phyloP scores from a whole-genome alignment of 2,329 filamentous ascomycete species.

The Rhynchosporium graminicola region DNA sequence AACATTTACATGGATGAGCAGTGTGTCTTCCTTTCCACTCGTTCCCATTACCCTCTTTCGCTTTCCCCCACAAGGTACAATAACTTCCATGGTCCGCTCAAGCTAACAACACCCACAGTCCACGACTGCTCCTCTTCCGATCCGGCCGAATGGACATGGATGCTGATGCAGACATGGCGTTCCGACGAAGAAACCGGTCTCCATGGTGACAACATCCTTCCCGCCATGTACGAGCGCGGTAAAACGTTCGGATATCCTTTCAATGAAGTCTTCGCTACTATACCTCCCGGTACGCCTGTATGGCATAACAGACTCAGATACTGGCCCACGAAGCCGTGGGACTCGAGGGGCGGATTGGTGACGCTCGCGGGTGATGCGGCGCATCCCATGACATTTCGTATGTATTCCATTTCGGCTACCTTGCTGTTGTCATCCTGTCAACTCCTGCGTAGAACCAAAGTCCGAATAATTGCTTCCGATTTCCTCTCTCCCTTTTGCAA shows the following conservation, averaged over 20 bases:
- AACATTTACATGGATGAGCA: slow-evolving; percentile 31
- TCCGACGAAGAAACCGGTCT: slow-evolving; percentile 26
- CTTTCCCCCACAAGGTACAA: neutral
- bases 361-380: slow-evolving; percentile 56
- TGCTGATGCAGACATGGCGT: slow-evolving; percentile 33
- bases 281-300: slow-evolving; percentile 22
- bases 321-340: slow-evolving; percentile 45
- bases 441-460: too few relatives aligned
- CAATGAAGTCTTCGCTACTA: slow-evolving; percentile 40
- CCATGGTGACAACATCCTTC: slow-evolving; percentile 18
- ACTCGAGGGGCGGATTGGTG: slow-evolving; percentile 46
- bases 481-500: too few relatives aligned
- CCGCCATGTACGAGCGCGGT: slow-evolving; percentile 26
- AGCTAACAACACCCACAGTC: slow-evolving; percentile 27
- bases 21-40: slow-evolving; percentile 25
- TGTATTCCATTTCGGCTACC: neutral
- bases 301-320: slow-evolving; percentile 31
- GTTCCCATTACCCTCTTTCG: neutral
- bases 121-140: slow-evolving; percentile 42
- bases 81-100: neutral
- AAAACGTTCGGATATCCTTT: slow-evolving; percentile 26
- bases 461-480: neutral
- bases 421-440: neutral
- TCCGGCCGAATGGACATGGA: slow-evolving; percentile 32
- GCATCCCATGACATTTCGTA: slow-evolving; percentile 54